These are phyloP conservation scores for Pholiota adiposa DNA, from an alignment of 1,284 basidiomycete species.

Conservation along the genomic window DNA sequence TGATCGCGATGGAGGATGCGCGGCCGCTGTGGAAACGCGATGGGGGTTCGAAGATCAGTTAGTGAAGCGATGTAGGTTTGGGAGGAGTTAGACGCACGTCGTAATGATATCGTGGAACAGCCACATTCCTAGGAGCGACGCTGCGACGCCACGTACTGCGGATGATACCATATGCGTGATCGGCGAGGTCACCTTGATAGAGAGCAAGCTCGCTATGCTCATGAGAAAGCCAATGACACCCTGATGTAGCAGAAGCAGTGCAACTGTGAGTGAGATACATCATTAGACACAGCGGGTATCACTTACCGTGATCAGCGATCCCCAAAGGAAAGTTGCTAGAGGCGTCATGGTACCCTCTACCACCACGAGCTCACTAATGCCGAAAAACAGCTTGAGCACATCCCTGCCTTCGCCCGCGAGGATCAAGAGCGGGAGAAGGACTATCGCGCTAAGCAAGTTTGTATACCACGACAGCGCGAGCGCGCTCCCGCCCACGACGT, in stretches of 20 bases:
- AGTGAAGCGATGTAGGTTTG: too few species aligned
- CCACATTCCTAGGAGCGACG: constrained; percentile 76
- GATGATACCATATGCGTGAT: constrained; percentile 93
- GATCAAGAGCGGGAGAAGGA: constrained; percentile 69
- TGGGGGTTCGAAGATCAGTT: constrained; percentile 2
- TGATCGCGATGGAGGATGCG: constrained; percentile 76
- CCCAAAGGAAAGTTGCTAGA: constrained; percentile 73
- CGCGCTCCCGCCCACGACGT: constrained; percentile 78
- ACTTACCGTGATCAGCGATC: constrained; percentile 76
- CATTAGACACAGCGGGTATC: not conserved
- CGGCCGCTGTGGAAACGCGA: constrained; percentile 60
- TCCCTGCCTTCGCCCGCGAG: constrained; percentile 72
- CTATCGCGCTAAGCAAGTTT: constrained; percentile 72
- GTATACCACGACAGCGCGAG: constrained; percentile 85
- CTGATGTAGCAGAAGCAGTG: constrained; percentile 42
- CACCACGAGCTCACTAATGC: constrained; percentile 39
- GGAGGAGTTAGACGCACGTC: constrained; percentile 48
- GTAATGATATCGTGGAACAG: constrained; percentile 79
- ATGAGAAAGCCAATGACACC: constrained; percentile 86
- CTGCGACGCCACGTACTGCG: constrained; percentile 82
- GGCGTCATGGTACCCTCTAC: constrained; percentile 46
- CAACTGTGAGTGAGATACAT: not conserved
- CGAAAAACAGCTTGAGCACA: constrained; percentile 62
- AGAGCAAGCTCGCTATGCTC: constrained; percentile 86
- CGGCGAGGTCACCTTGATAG: constrained; percentile 90